phyloP scores from a whole-genome alignment of 1,284 basidiomycete species.

The Peniophora sp. region DNA sequence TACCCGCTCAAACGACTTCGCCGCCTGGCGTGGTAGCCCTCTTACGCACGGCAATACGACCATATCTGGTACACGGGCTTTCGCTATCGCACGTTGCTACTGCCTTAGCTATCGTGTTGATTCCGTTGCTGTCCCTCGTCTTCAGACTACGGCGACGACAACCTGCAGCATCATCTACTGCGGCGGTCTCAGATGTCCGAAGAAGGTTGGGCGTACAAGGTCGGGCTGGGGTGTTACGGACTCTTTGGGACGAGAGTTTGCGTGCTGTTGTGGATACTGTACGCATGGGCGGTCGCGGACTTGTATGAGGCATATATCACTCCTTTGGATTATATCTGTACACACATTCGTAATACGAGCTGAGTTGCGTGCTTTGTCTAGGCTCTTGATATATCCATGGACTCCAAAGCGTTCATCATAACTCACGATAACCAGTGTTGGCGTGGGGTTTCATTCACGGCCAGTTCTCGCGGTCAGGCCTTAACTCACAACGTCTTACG shows the following conservation, averaged over 20 bases:
- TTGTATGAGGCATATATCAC: constrained; percentile 37
- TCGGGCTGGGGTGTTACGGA: constrained; percentile 28
- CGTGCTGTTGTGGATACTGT: constrained; percentile 58
- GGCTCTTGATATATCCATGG: no score
- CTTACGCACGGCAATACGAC: constrained; percentile 18
- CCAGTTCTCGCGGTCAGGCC: no score
- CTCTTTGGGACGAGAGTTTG: constrained; percentile 47
- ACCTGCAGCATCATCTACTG: constrained; percentile 13
- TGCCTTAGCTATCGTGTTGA: constrained; percentile 46
- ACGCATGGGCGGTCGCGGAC: constrained; percentile 67
- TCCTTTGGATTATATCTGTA: neutral
- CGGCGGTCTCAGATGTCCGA: constrained; percentile 51
- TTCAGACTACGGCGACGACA: constrained; percentile 38
- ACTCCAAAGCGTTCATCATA: no score
- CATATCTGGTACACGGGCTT: constrained; percentile 13
- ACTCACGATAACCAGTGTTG: no score
- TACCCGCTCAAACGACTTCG: constrained; percentile 8
- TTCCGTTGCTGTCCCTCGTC: constrained; percentile 54
- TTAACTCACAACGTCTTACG: no score
- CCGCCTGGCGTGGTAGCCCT: constrained; percentile 11
- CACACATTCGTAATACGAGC: no score
- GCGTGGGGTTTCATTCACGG: no score
- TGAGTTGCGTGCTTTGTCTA: no score
- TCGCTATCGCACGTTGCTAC: constrained; percentile 34
- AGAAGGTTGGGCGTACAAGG: constrained; percentile 35